A percentile compares a stretch with the other conserved stretches of the same genome.
These are phyloP conservation scores for Pleurotus tuber-regium DNA, from an alignment of 768 basidiomycete genomes.

Conservation along the genomic window DNA sequence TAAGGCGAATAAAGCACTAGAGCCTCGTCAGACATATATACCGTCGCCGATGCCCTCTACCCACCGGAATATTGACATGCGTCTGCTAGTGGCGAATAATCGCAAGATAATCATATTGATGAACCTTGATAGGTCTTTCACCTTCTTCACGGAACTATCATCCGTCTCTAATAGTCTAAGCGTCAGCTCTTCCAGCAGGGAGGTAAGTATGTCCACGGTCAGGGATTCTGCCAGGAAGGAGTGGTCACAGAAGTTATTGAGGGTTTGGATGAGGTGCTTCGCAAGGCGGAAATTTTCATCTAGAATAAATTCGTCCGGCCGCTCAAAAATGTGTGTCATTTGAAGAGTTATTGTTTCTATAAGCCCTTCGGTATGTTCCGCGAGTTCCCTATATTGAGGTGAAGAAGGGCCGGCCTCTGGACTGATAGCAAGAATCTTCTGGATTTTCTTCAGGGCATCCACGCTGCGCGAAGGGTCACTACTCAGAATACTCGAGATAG, in stretches of 20 bases:
- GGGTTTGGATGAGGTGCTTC: constrained; percentile 95
- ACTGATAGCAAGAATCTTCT: constrained; percentile 76
- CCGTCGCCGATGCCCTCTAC: no score
- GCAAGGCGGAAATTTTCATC: constrained; percentile 89
- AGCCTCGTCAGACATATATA: constrained; percentile 6
- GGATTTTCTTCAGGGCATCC: constrained; percentile 91
- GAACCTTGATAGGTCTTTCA: constrained; percentile 92
- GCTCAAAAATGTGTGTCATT: constrained; percentile 90
- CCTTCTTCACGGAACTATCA: constrained; percentile 75
- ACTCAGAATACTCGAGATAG: constrained; percentile 87
- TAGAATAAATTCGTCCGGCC: constrained; percentile 65
- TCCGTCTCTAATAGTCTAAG: constrained; percentile 92
- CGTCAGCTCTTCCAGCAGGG: constrained; percentile 89
- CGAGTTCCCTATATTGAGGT: constrained; percentile 71
- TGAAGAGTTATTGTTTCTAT: constrained; percentile 89
- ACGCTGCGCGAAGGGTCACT: constrained; percentile 84
- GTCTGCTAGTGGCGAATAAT: constrained; percentile 84
- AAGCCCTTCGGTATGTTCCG: constrained; percentile 79
- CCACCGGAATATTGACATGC: constrained; percentile 90
- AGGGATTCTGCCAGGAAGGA: constrained; percentile 83
- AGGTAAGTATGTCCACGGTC: constrained; percentile 79
- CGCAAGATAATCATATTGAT: constrained; percentile 98
- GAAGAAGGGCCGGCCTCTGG: constrained; percentile 71
- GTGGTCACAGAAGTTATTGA: constrained; percentile 94
- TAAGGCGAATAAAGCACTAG: constrained; percentile 75